phyloP scores from a whole-genome alignment of 805 yeast species.

The Wickerhamomyces mucosus region DNA sequence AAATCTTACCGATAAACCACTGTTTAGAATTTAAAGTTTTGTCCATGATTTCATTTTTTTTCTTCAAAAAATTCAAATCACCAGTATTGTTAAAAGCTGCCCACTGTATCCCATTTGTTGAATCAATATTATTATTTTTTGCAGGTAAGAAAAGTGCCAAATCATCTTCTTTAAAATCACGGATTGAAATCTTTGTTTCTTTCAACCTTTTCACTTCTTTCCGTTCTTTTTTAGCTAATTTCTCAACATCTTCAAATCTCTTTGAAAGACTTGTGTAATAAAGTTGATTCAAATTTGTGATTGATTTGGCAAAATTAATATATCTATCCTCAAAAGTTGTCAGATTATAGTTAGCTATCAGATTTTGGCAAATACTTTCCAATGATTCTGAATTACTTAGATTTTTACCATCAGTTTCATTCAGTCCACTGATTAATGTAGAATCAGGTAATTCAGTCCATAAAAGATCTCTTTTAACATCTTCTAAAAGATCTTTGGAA shows the following conservation, averaged over 20 bases:
- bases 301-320: constrained; percentile 13
- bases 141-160: constrained; percentile 83
- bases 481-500: constrained; percentile 26
- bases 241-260: constrained; percentile 84
- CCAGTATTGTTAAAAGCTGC: constrained; percentile 86
- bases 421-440: constrained; percentile 5
- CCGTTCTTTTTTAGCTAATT: constrained; percentile 75
- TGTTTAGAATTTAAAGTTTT: constrained; percentile 36
- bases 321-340: constrained; percentile 19
- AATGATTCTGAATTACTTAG: constrained; percentile 9
- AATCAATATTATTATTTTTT: constrained; percentile 6
- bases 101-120: constrained; percentile 36
- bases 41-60: constrained; percentile 21
- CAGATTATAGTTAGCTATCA: constrained; percentile 15
- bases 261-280: constrained; percentile 44
- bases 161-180: constrained; percentile 62
- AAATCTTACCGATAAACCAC: constrained; percentile 74
- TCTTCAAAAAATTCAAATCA: constrained; percentile 74
- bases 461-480: constrained; percentile 27
- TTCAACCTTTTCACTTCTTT: constrained; percentile 52
- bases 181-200: constrained; percentile 51
- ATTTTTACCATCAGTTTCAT: constrained; percentile 2
- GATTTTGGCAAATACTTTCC: constrained; percentile 8
- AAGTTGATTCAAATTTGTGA: constrained; percentile 19
- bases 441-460: constrained; percentile 37